phyloP scores from a whole-genome alignment of 1,139 yeast genomes.

The Lodderomyces oxycetoniae region DNA sequence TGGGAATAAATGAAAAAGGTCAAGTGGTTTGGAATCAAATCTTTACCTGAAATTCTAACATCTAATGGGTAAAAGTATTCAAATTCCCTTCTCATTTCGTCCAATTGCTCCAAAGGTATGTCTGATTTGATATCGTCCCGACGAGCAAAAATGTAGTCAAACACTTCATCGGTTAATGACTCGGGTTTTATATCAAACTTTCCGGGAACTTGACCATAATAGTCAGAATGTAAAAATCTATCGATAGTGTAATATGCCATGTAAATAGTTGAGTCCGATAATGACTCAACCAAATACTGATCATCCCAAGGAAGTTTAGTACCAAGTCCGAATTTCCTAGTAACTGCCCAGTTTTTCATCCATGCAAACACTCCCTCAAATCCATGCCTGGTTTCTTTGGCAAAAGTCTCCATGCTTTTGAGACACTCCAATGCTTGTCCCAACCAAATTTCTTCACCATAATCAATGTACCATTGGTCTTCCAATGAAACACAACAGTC shows the following conservation, averaged over 20 bases:
- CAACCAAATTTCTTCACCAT: slow-evolving; percentile 95
- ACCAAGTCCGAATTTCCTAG: slow-evolving; percentile 96
- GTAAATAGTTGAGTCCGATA: slow-evolving; percentile 93
- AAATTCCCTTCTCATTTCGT: slow-evolving; percentile 82
- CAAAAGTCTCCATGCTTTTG: slow-evolving; percentile 69
- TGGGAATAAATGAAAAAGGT: slow-evolving; percentile 92
- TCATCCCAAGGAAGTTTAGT: slow-evolving; percentile 97
- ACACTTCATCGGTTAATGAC: slow-evolving; percentile 89
- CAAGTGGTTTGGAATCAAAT: slow-evolving; percentile 93
- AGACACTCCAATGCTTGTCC: slow-evolving; percentile 80
- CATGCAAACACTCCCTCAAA: slow-evolving; percentile 94
- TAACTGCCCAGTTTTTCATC: slow-evolving; percentile 98
- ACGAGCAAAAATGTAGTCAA: slow-evolving; percentile 83
- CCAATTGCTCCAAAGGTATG: slow-evolving; percentile 65
- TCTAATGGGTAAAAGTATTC: slow-evolving; percentile 95
- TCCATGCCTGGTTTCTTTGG: slow-evolving; percentile 83
- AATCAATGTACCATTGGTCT: slow-evolving; percentile 98
- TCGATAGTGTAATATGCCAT: slow-evolving; percentile 93
- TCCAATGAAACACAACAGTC: slow-evolving; percentile 94
- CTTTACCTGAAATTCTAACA: slow-evolving; percentile 90
- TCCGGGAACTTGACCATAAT: slow-evolving; percentile 75
- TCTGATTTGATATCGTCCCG: slow-evolving; percentile 54
- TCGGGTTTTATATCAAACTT: slow-evolving; percentile 71
- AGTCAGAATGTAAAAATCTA: slow-evolving; percentile 82
- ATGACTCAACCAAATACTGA: slow-evolving; percentile 86